Conservation (phyloP, 176 grass and related monocot genomes). For the Calamus simplicifolius region DNA sequence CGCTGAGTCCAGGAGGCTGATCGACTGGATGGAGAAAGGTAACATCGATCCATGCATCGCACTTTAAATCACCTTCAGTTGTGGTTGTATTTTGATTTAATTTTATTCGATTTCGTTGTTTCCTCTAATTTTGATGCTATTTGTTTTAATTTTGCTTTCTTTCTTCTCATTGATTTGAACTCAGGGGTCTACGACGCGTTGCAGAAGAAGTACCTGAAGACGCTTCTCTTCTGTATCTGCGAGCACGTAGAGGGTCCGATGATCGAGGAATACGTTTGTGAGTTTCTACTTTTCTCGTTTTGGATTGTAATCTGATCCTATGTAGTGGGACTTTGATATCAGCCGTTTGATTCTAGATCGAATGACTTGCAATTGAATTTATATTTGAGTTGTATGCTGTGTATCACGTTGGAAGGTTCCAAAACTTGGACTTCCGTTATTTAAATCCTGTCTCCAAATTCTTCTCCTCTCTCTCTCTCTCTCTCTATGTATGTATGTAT, state of each 20-base stretch:
- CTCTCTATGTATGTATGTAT: too few relatives aligned
- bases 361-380: background rate
- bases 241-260: conserved; percentile 77
- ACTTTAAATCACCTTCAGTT: too few relatives aligned
- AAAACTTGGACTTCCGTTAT: too few relatives aligned
- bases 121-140: conserved; percentile 20
- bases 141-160: conserved; percentile 4
- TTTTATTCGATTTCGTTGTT: conserved; percentile 10
- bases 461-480: background rate
- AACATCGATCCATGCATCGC: conserved; percentile 11
- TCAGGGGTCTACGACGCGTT: conserved; percentile 91
- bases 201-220: conserved; percentile 99
- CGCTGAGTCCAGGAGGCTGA: conserved; percentile 76
- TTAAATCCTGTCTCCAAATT: too few relatives aligned
- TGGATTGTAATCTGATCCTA: background rate
- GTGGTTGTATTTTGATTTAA: background rate
- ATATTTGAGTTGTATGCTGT: too few relatives aligned
- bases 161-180: background rate
- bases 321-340: too few relatives aligned
- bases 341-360: too few relatives aligned
- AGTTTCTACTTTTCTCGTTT: conserved; percentile 24
- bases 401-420: too few relatives aligned
- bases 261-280: conserved; percentile 95
- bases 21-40: conserved; percentile 99
- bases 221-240: conserved; percentile 88